Conservation (phyloP, 2,329 filamentous ascomycete genomes). For the Pleochaeta shiraiana region DNA sequence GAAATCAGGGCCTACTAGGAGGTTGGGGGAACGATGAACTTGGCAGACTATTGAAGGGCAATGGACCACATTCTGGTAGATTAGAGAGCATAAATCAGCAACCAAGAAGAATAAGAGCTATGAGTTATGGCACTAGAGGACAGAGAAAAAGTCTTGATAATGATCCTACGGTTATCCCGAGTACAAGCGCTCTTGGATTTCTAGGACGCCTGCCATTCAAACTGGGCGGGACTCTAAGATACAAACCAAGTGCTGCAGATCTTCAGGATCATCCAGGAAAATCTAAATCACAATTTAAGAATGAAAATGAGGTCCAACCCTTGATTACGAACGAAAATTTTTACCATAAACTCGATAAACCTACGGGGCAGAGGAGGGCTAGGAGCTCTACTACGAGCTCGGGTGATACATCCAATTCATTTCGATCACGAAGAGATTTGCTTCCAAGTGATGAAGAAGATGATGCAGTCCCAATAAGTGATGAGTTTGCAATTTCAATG, state of each 20-base stretch:
- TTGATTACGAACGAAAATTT: slow-evolving; percentile 11
- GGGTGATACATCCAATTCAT: slow-evolving; percentile 63
- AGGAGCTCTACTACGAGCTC: slow-evolving; percentile 64
- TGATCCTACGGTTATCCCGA: slow-evolving; percentile 79
- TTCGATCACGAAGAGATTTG: slow-evolving; percentile 70
- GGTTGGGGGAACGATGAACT: slow-evolving; percentile 69
- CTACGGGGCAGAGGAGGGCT: slow-evolving; percentile 25
- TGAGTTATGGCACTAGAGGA: slow-evolving; percentile 68
- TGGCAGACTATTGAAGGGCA: slow-evolving; percentile 58
- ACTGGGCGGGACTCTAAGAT: slow-evolving; percentile 60
- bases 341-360: slow-evolving; percentile 8
- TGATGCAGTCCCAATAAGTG: slow-evolving; percentile 78
- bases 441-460: slow-evolving; percentile 75
- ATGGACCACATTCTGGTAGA: slow-evolving; percentile 24
- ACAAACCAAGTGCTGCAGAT: slow-evolving; percentile 79
- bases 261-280: slow-evolving; percentile 63
- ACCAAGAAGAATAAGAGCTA: slow-evolving; percentile 52
- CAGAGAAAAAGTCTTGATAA: slow-evolving; percentile 32
- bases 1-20: slow-evolving; percentile 39
- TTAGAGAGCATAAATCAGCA: slow-evolving; percentile 32
- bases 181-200: slow-evolving; percentile 69
- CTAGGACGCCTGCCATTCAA: slow-evolving; percentile 67
- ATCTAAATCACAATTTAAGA: slow-evolving; percentile 20
- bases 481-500: slow-evolving; percentile 73
- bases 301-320: neutral